Base-by-base conservation (phyloP, 768 basidiomycete genomes). In the Xanthoconium stramineum region DNA sequence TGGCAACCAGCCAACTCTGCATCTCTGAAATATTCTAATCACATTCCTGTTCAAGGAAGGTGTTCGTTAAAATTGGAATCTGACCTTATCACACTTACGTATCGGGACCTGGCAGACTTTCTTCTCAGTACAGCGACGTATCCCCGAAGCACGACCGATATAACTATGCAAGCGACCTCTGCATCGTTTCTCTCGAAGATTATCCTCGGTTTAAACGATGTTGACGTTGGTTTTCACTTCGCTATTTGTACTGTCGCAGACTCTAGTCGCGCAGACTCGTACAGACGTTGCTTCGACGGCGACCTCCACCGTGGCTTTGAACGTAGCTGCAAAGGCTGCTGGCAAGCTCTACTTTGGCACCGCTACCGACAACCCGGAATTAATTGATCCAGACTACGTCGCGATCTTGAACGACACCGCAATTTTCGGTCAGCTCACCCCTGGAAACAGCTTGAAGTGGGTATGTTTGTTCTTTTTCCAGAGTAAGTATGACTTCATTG, bases 301-400 rank as follows among this genome's bases (percentile, higher is more conserved):
- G 13, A 61, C 53, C 7, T 45, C 50, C n/a, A 38, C 29, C 8
- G 37, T 57, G 28, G 20, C 55, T 32, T 60, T 79, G 10, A 70
- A 79, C 64, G 62, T 60, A 9, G 69, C 72, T 6, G 77, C 79
- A 3, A 72, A 66, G 61, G 65, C 71, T 6, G 69, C 74, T 6
- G 74, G 75, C 2, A 79, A 78, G 65, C 57, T 72, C 10, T 81
- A 80, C 69, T 80, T 80, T 49, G 78, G 80, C 30, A 68, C 75
- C 46, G 79, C 79, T 30, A 79, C 79, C 3, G 78, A 78, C 64
- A 79, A 78, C 65, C 67, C 70, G 2, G 78, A 80, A 65, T 65
- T 81, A 38, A 68, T 62, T 12, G 74, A 81, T 54, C 55, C 63
- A 0, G 45, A 55, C 51, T 67, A 57, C 29, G 33, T 50, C 19